A percentile compares a stretch with the other conserved stretches of the same genome.
These are phyloP conservation scores for Trichoderma sp. DNA, from an alignment of 2,329 filamentous ascomycete genomes.

Conservation along the genomic window DNA sequence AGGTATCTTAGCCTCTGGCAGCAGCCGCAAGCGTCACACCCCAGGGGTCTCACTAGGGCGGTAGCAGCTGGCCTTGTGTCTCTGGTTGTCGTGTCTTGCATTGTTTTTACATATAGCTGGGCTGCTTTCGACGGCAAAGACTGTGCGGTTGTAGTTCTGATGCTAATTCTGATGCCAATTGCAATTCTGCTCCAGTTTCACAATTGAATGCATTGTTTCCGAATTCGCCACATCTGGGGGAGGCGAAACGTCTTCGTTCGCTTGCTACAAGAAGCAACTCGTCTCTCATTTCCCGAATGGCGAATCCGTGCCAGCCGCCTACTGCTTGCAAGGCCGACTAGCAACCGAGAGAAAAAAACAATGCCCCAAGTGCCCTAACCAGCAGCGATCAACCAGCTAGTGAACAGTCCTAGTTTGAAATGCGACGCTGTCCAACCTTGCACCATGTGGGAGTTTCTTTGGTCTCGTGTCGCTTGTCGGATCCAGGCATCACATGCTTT, in stretches of 20 bases:
- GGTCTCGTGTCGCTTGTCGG: conserved; percentile 13
- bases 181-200: neutral
- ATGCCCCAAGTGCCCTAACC: neutral
- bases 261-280: neutral
- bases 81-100: neutral
- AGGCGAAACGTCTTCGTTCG: neutral
- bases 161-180: neutral
- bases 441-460: neutral
- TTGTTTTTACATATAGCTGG: neutral
- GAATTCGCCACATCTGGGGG: neutral
- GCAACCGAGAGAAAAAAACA: neutral
- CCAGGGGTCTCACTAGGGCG: neutral
- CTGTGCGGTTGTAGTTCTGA: neutral
- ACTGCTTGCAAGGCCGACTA: neutral
- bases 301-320: neutral
- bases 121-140: neutral
- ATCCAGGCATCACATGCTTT: conserved; percentile 18
- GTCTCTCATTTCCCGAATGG: neutral
- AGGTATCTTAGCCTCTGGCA: conserved; percentile 1
- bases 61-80: neutral
- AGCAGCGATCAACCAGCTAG: neutral
- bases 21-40: conserved; percentile 12
- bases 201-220: conserved; percentile 4
- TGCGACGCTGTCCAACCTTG: neutral
- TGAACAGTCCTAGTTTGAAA: neutral